Conservation (phyloP, 495 filamentous ascomycete species). For the Rhypophila decipiens region DNA sequence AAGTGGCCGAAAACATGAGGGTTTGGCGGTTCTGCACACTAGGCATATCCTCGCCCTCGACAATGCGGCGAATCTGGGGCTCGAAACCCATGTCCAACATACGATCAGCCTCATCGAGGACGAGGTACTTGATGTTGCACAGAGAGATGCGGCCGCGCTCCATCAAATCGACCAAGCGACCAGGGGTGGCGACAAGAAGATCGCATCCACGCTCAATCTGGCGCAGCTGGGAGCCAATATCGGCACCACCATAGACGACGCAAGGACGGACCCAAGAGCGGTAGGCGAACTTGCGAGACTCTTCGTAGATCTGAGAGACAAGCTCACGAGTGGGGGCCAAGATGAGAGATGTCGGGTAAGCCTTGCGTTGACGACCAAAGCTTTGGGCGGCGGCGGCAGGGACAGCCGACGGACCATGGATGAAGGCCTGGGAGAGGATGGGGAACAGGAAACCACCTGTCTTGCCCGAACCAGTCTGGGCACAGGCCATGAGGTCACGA, state of each 20-base stretch:
- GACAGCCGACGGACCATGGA: slow-evolving; percentile 69
- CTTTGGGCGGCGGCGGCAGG: slow-evolving; percentile 56
- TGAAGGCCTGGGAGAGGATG: slow-evolving; percentile 91
- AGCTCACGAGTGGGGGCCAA: slow-evolving; percentile 95
- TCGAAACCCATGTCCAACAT: slow-evolving; percentile 99
- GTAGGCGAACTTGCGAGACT: slow-evolving; percentile 96
- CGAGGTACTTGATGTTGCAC: slow-evolving; percentile 96
- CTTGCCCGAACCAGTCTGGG: slow-evolving; percentile 98
- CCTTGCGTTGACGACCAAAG: slow-evolving; percentile 85
- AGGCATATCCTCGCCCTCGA: slow-evolving; percentile 98
- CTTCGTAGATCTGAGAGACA: slow-evolving; percentile 97
- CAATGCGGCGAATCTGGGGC: slow-evolving; percentile 96
- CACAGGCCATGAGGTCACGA: slow-evolving; percentile 97
- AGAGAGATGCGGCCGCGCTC: slow-evolving; percentile 97
- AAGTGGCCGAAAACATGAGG: slow-evolving; percentile 99
- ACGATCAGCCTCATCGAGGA: slow-evolving; percentile 97
- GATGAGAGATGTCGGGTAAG: slow-evolving; percentile 91
- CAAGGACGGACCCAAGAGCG: slow-evolving; percentile 98
- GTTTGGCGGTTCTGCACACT: slow-evolving; percentile 78
- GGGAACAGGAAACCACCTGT: slow-evolving; percentile 99
- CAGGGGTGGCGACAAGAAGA: slow-evolving; percentile 92
- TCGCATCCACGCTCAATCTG: slow-evolving; percentile 97
- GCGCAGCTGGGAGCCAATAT: slow-evolving; percentile 93
- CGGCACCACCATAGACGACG: slow-evolving; percentile 97
- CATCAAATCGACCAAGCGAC: slow-evolving; percentile 93